phyloP scores from a whole-genome alignment of 257 asterid species.

The Solanum tacnaense region DNA sequence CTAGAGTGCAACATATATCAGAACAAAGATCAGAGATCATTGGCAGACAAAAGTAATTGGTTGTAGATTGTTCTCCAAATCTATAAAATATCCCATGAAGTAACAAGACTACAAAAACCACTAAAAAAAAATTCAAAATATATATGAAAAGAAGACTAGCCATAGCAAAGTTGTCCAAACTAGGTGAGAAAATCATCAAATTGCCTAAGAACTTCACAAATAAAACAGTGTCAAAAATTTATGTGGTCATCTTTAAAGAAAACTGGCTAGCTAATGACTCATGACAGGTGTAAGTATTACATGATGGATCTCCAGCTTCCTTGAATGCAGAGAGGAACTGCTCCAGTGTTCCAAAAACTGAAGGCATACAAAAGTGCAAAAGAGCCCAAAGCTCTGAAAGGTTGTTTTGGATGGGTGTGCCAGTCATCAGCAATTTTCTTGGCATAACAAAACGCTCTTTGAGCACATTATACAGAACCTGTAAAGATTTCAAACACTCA shows the following conservation, averaged over 20 bases:
- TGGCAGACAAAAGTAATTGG: not conserved
- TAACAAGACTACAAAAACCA: not conserved
- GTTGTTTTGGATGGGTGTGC: conserved; percentile 95
- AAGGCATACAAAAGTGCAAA: conserved; percentile 82
- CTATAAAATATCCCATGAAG: not conserved
- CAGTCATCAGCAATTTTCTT: conserved; percentile 84
- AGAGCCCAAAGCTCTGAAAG: conserved; percentile 90
- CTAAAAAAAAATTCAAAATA: not conserved
- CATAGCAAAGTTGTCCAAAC: not conserved
- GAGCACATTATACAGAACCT: conserved; percentile 72
- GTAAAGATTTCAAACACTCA: conserved; percentile 6
- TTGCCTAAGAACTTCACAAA: not conserved
- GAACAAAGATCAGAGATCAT: not conserved
- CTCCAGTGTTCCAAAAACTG: conserved; percentile 67
- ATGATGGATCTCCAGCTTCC: conserved; percentile 80
- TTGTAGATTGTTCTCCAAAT: not conserved
- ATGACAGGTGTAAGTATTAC: conserved; percentile 19
- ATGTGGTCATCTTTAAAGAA: not conserved
- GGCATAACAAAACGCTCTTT: conserved; percentile 67
- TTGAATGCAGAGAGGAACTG: conserved; percentile 64
- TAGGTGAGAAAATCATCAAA: not conserved
- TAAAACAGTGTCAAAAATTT: not conserved
- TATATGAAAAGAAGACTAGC: not conserved
- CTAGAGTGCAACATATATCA: not conserved
- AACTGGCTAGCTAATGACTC: not conserved